phyloP scores from a whole-genome alignment of 2,329 filamentous ascomycete species.

The Colletotrichum chlorophyti region DNA sequence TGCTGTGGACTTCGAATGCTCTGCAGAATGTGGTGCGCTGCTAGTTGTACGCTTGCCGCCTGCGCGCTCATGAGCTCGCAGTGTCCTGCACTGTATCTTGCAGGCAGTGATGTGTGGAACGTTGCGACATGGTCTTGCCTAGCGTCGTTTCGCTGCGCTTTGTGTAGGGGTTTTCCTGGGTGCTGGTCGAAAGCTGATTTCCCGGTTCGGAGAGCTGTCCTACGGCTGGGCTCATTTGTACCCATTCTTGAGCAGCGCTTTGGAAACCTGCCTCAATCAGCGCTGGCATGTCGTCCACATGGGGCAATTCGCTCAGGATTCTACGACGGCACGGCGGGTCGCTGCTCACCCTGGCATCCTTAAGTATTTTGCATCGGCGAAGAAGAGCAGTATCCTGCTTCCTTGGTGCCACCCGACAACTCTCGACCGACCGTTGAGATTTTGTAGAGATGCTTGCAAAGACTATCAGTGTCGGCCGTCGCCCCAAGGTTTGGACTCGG shows the following conservation, averaged over 20 bases:
- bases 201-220: slow-evolving; percentile 27
- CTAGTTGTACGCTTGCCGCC: too few species aligned
- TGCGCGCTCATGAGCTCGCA: too few species aligned
- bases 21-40: too few species aligned
- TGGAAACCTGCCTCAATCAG: slow-evolving; percentile 29
- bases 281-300: slow-evolving; percentile 23
- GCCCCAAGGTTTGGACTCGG: neutral
- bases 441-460: slow-evolving; percentile 28
- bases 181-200: slow-evolving; percentile 22
- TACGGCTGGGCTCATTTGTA: slow-evolving; percentile 13
- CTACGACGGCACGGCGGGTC: neutral
- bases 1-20: slow-evolving; percentile 3
- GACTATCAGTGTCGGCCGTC: slow-evolving; percentile 33
- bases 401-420: slow-evolving; percentile 1
- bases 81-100: slow-evolving; percentile 10
- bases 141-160: slow-evolving; percentile 1
- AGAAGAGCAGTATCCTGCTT: neutral
- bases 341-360: neutral
- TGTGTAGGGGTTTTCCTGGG: slow-evolving; percentile 26
- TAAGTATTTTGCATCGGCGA: slow-evolving; percentile 10
- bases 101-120: slow-evolving; percentile 10
- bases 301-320: slow-evolving; percentile 9
- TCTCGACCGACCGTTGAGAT: slow-evolving; percentile 30
- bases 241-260: slow-evolving; percentile 20
- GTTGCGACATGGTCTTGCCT: slow-evolving; percentile 1